Evolutionary conservation across 768 basidiomycete genomes (phyloP).

Genomic region (Royoungia palumana): DNA sequence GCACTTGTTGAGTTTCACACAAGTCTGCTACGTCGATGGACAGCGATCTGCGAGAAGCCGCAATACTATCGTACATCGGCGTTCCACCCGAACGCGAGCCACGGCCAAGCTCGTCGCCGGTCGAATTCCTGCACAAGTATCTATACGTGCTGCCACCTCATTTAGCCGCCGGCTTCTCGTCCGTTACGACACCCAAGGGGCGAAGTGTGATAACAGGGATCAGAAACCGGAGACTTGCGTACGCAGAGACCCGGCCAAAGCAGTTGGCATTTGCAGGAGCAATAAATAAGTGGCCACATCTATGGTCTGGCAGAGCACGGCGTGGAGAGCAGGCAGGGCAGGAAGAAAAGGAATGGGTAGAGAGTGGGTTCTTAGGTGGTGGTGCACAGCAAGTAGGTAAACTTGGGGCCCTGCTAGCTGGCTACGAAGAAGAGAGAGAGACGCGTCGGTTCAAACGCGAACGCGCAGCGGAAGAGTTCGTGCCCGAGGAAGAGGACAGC

Average conservation of each 20-base stretch:
- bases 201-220: constrained; percentile 61
- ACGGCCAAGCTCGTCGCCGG: constrained; percentile 53
- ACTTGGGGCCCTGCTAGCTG: constrained; percentile 59
- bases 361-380: constrained; percentile 57
- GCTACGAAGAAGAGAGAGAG: constrained; percentile 77
- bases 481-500: constrained; percentile 62
- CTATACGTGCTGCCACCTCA: constrained; percentile 66
- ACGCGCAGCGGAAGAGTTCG: constrained; percentile 40
- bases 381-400: constrained; percentile 62
- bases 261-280: constrained; percentile 56
- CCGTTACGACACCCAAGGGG: constrained; percentile 53
- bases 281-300: constrained; percentile 55
- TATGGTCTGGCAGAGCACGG: constrained; percentile 61
- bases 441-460: constrained; percentile 45
- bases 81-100: constrained; percentile 59
- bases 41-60: constrained; percentile 16
- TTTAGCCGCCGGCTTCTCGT: constrained; percentile 44
- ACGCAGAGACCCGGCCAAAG: constrained; percentile 50
- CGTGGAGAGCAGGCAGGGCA: constrained; percentile 48
- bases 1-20: constrained; percentile 4
- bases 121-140: constrained; percentile 61
- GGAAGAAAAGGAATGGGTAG: constrained; percentile 72
- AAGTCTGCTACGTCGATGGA: constrained; percentile 1
- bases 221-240: constrained; percentile 70
- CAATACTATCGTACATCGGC: constrained; percentile 49